A percentile compares a stretch with the other conserved stretches of the same genome.
phyloP scores from a whole-genome alignment of 495 filamentous ascomycete species.

The Daldinia bambusicola region DNA sequence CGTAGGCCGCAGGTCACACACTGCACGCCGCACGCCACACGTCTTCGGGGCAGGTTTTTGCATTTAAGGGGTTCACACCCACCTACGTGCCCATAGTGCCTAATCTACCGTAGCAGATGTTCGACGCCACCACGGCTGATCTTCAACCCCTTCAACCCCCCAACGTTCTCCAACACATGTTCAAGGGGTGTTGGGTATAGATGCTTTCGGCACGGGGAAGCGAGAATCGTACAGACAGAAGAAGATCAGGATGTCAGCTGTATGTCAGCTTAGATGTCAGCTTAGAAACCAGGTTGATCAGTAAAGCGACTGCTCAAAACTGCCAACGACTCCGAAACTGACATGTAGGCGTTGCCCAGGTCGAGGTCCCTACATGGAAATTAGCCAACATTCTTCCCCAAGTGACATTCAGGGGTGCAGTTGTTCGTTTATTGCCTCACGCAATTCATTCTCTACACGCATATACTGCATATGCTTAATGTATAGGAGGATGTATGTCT shows the following conservation, averaged over 20 bases:
- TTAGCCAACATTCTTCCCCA: conserved; percentile 12
- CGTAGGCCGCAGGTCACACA: too few relatives aligned
- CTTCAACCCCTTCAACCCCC: not conserved
- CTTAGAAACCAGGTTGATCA: not conserved
- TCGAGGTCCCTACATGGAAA: not conserved
- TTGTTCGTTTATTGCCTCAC: conserved; percentile 1
- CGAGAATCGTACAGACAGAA: not conserved
- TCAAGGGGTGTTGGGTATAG: not conserved
- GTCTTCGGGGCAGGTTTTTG: conserved; percentile 10
- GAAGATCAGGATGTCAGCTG: not conserved
- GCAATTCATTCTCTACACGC: not conserved
- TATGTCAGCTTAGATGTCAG: too few relatives aligned
- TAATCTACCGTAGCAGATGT: conserved; percentile 1
- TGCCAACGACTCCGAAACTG: not conserved
- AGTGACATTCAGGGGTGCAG: conserved; percentile 28
- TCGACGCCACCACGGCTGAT: conserved; percentile 2
- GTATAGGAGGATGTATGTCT: too few relatives aligned
- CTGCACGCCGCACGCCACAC: conserved; percentile 4
- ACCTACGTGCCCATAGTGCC: not conserved
- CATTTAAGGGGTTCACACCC: conserved; percentile 13
- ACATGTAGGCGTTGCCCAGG: not conserved
- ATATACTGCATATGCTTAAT: not conserved
- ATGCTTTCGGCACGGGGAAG: conserved; percentile 2
- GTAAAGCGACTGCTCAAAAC: conserved; percentile 8
- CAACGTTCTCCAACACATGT: not conserved